Conservation (phyloP, 768 basidiomycete genomes). For the Cystofilobasidium bisporidii region DNA sequence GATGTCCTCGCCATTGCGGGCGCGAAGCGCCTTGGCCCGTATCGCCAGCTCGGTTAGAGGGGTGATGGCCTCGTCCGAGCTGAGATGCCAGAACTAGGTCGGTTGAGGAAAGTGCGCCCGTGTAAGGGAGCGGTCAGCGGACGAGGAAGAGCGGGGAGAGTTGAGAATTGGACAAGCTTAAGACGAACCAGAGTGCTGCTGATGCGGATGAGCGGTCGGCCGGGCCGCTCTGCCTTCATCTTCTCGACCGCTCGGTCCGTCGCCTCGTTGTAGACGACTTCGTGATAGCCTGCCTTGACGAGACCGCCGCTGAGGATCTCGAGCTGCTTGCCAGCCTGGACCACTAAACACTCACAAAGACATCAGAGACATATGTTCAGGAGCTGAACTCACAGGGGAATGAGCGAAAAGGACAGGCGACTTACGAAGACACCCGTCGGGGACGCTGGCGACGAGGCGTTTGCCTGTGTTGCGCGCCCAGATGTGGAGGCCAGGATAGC, state of each 20-base stretch:
- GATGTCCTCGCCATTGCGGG: conserved; percentile 41
- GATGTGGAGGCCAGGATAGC: conserved; percentile 79
- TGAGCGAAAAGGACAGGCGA: not conserved
- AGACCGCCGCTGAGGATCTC: conserved; percentile 65
- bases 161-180: no score
- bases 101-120: not conserved
- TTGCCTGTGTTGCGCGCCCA: conserved; percentile 93
- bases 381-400: not conserved
- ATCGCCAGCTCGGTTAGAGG: conserved; percentile 52
- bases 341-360: no score
- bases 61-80: conserved; percentile 67
- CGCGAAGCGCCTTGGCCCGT: conserved; percentile 46
- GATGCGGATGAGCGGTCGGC: conserved; percentile 85
- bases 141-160: no score
- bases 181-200: conserved; percentile 66
- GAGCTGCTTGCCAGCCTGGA: conserved; percentile 92
- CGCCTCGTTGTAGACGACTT: conserved; percentile 78
- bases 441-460: conserved; percentile 77
- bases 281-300: conserved; percentile 87
- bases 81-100: conserved; percentile 71
- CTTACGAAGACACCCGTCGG: conserved; percentile 54
- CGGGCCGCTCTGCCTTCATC: conserved; percentile 41
- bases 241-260: conserved; percentile 47
- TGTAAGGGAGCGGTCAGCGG: no score
- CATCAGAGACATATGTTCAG: no score